A percentile compares a stretch with the other conserved stretches of the same genome.
Conservation (phyloP, 2,329 filamentous ascomycete species). For the Dactylellina leptospora region DNA sequence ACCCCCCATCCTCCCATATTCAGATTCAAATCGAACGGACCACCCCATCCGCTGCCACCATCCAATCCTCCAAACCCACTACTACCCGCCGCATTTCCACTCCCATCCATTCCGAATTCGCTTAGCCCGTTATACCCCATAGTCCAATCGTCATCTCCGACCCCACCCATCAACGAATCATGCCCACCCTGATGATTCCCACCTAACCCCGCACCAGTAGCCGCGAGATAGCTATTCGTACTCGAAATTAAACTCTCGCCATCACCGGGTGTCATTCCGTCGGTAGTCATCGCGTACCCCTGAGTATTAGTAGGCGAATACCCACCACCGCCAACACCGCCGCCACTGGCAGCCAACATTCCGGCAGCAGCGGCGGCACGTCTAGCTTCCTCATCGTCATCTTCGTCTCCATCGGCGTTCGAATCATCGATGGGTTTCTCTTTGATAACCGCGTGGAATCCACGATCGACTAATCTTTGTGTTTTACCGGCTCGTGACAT, state of each 20-base stretch:
- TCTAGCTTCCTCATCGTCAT: conserved; percentile 46
- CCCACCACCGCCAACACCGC: too few species aligned
- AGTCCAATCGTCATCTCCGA: conserved; percentile 38
- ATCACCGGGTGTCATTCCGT: conserved; percentile 46
- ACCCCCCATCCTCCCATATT: conserved; percentile 50
- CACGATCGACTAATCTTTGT: conserved; percentile 41
- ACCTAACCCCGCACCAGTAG: conserved; percentile 41
- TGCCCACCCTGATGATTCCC: conserved; percentile 36
- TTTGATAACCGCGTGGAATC: conserved; percentile 52
- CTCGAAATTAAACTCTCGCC: conserved; percentile 50
- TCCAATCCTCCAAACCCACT: conserved; percentile 39
- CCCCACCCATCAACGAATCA: conserved; percentile 53
- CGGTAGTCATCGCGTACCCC: conserved; percentile 19
- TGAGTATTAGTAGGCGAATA: conserved; percentile 31
- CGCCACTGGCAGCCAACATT: conserved; percentile 38
- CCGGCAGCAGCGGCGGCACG: conserved; percentile 28
- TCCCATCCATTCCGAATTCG: conserved; percentile 34
- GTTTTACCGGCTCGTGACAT: conserved; percentile 15
- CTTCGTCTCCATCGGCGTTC: conserved; percentile 20
- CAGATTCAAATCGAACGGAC: conserved; percentile 50
- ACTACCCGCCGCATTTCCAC: too few species aligned
- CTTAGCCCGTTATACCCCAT: conserved; percentile 30
- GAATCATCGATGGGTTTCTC: conserved; percentile 48
- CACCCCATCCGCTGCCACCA: conserved; percentile 46
- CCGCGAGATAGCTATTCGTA: conserved; percentile 51